These are phyloP conservation scores for Leptographium wingfieldii DNA, from an alignment of 2,329 filamentous ascomycete species.

Conservation along the genomic window DNA sequence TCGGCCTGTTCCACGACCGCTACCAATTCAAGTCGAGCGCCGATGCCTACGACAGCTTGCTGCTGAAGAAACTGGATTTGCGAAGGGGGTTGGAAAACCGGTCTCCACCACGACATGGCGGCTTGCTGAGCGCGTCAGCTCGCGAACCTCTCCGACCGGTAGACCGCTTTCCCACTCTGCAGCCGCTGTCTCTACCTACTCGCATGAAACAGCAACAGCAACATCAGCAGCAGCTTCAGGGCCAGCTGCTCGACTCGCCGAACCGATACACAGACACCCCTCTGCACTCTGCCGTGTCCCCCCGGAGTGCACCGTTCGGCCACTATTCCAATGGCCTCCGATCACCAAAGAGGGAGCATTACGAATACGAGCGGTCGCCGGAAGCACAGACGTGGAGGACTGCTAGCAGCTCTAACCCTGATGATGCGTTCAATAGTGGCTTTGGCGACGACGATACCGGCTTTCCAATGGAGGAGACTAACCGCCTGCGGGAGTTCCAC, in stretches of 20 bases:
- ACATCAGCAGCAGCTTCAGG: constrained; percentile 13
- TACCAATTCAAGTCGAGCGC: constrained; percentile 34
- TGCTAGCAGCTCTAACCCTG: constrained; percentile 26
- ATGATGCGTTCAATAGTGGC: constrained; percentile 37
- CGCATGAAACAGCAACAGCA: constrained; percentile 26
- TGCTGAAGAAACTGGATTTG: constrained; percentile 44
- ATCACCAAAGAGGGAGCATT: constrained; percentile 27
- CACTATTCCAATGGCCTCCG: constrained; percentile 24
- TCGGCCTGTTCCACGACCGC: constrained; percentile 37
- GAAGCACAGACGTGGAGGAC: constrained; percentile 33
- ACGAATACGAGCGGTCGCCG: constrained; percentile 33
- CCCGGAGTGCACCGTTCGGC: constrained; percentile 30
- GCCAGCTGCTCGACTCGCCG: constrained; percentile 30
- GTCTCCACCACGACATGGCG: constrained; percentile 30
- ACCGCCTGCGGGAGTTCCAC: constrained; percentile 27
- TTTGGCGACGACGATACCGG: constrained; percentile 36
- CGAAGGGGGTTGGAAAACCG: constrained; percentile 30
- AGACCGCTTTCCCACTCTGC: constrained; percentile 25
- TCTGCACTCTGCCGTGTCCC: constrained; percentile 34
- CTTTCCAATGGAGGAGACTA: constrained; percentile 32
- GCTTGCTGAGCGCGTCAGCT: constrained; percentile 24
- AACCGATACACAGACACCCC: constrained; percentile 32
- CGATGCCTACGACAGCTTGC: constrained; percentile 34
- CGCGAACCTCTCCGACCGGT: constrained; percentile 18
- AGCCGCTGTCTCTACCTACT: constrained; percentile 34